Conservation (phyloP, 768 basidiomycete species). For the Collybiopsis confluens region DNA sequence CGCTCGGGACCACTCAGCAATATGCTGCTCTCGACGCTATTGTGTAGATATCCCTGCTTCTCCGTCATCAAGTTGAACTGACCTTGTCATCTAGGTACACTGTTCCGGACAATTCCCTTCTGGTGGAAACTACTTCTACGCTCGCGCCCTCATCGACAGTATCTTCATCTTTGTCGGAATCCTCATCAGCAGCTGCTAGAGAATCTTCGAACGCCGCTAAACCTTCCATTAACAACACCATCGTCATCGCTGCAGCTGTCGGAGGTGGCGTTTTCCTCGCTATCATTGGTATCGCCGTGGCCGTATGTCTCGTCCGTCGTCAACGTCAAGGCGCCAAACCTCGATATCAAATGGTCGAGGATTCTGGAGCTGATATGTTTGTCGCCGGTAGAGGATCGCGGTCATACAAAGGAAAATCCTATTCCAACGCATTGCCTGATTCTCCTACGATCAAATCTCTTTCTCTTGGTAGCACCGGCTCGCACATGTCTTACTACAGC, state of each 20-base stretch:
- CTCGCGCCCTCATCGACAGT: no score
- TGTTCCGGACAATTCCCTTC: no score
- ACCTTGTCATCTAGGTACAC: no score
- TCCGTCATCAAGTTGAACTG: no score
- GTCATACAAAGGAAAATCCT: not conserved
- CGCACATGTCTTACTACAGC: not conserved
- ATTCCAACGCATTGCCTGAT: not conserved
- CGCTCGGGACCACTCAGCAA: not conserved
- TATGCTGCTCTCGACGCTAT: conserved; percentile 4
- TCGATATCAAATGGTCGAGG: not conserved
- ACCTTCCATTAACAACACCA: not conserved
- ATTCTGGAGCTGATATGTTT: not conserved
- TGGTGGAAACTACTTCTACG: no score
- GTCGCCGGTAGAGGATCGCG: not conserved
- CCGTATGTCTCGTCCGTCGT: conserved; percentile 12
- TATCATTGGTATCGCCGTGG: conserved; percentile 1
- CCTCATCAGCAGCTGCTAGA: no score
- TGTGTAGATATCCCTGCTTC: not conserved
- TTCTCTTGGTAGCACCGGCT: not conserved
- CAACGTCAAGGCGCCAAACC: not conserved
- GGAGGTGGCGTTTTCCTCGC: not conserved
- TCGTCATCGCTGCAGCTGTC: not conserved
- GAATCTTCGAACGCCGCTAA: not conserved
- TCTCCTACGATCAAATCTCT: not conserved
- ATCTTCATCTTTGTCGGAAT: no score